Base-by-base conservation (phyloP, 257 asterid genomes). In the Primulina huaijiensis region DNA sequence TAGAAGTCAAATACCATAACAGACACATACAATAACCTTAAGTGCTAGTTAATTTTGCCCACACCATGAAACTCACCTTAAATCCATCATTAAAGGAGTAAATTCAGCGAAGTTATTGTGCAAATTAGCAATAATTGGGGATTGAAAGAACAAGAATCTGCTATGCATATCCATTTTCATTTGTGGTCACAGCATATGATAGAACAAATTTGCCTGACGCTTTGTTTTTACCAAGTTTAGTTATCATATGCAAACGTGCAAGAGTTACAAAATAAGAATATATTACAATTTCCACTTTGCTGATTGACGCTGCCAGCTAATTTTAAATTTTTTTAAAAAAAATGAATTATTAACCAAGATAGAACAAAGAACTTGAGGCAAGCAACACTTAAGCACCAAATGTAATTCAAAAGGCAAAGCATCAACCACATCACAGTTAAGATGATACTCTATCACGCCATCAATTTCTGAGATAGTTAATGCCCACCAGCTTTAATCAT, bases 401-500 rank as follows among this genome's bases (percentile, higher is more conserved):
- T 23, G 69, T 37, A 19, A 8, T 10, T 3, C 33, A 21, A 33
- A 62, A 56, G 60, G 20, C 43, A 69, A 31, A 63, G 29, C 10
- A 35, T n/a, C 66, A 35, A 52, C 14, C 63, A 20, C 29, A 37
- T 40, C 64, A 61, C 52, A 23, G 65, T n/a, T 62, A 78, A 70
- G 56, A 55, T 62, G 37, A 19, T 21, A 20, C 30, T 14, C 43
- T 68, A 29, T 25, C 25, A 55, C 60, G 69, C 67, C 66, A 69
- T 33, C 62, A 52, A 50, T 34, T 33, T 27, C 70, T 16, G 34
- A 70, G 62, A 67, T 23, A 25, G 8, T 8, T n/a, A 40, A 64
- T 62, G 16, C 61, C 46, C 25, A 23, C 37, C 76, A 43, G 62
- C 38, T 58, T 65, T 31, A 69, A 52, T 59, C 46, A 5, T 38